These are phyloP conservation scores for Hypsizygus ulmarius DNA, from an alignment of 1,284 basidiomycete genomes.

Conservation along the genomic window DNA sequence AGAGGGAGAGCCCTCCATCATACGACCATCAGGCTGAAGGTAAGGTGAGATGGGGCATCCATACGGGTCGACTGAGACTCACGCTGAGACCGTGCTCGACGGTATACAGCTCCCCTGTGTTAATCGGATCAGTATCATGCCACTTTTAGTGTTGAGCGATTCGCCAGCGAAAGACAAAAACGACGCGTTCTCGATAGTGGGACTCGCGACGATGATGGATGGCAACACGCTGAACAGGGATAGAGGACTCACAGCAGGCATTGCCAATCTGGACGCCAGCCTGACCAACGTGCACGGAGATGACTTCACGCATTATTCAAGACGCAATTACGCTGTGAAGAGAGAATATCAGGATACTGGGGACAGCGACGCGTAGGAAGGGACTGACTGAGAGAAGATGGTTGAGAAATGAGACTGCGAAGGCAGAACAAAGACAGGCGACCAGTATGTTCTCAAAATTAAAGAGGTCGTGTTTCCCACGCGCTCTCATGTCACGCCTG, in stretches of 20 bases:
- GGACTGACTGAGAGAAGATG: slow-evolving; percentile 29
- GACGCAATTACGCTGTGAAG: slow-evolving; percentile 22
- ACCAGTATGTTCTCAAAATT: slow-evolving; percentile 32
- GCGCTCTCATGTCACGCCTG: slow-evolving; percentile 35
- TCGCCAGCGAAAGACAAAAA: slow-evolving; percentile 14
- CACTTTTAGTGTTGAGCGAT: slow-evolving; percentile 23
- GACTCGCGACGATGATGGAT: slow-evolving; percentile 12
- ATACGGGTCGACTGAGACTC: slow-evolving; percentile 32
- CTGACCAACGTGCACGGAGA: slow-evolving; percentile 91
- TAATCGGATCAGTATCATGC: slow-evolving; percentile 38
- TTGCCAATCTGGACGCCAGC: slow-evolving; percentile 96
- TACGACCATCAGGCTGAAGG: slow-evolving; percentile 76
- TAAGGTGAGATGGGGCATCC: slow-evolving; percentile 16
- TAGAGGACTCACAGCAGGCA: slow-evolving; percentile 71
- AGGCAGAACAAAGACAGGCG: slow-evolving; percentile 37
- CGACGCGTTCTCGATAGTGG: slow-evolving; percentile 22
- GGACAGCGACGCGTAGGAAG: slow-evolving; percentile 22
- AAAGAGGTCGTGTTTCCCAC: slow-evolving; percentile 33
- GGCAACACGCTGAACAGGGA: neutral
- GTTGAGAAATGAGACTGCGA: slow-evolving; percentile 32
- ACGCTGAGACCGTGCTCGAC: slow-evolving; percentile 96
- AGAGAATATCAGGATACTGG: slow-evolving; percentile 18
- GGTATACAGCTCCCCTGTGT: slow-evolving; percentile 93
- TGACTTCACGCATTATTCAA: slow-evolving; percentile 80
- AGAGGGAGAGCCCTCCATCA: slow-evolving; percentile 70